A percentile compares a stretch with the other conserved stretches of the same genome.
Evolutionary conservation across 306 rosid genomes (phyloP).

Genomic region (Sesbania bispinosa): DNA sequence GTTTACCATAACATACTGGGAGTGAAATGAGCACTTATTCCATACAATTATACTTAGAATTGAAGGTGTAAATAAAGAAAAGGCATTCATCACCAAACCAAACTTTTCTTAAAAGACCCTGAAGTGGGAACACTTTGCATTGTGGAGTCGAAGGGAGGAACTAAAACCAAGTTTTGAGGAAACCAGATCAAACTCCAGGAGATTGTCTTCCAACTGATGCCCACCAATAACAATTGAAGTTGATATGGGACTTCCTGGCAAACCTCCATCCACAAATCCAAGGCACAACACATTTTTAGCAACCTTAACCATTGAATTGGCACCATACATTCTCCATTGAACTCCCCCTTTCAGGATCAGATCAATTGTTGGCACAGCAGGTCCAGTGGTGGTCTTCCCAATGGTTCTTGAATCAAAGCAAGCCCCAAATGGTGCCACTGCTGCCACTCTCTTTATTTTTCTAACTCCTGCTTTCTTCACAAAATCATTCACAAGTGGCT

Average conservation of each 20-base stretch:
- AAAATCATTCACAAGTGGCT: constrained; percentile 26
- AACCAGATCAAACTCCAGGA: constrained; percentile 26
- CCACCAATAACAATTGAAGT: constrained; percentile 29
- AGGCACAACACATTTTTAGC: constrained; percentile 25
- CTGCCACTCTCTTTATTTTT: constrained; percentile 30
- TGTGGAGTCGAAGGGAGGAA: constrained; percentile 22
- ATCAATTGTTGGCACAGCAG: constrained; percentile 32
- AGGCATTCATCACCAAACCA: neutral
- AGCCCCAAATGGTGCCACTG: constrained; percentile 35
- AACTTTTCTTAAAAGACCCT: neutral
- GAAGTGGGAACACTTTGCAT: constrained; percentile 30
- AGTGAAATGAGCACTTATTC: neutral
- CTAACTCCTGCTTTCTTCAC: constrained; percentile 17
- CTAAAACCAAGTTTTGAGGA: constrained; percentile 29
- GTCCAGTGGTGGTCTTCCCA: constrained; percentile 15
- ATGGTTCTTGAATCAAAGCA: constrained; percentile 36
- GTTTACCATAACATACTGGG: neutral
- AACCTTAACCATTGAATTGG: constrained; percentile 39
- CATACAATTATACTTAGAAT: neutral
- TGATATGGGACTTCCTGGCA: neutral
- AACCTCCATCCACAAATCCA: constrained; percentile 37
- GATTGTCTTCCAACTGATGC: constrained; percentile 34
- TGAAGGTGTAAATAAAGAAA: neutral
- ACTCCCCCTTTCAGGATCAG: constrained; percentile 20
- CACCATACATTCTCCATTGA: constrained; percentile 32